These are phyloP conservation scores for Glycine tomentella DNA, from an alignment of 306 rosid species.

Conservation along the genomic window DNA sequence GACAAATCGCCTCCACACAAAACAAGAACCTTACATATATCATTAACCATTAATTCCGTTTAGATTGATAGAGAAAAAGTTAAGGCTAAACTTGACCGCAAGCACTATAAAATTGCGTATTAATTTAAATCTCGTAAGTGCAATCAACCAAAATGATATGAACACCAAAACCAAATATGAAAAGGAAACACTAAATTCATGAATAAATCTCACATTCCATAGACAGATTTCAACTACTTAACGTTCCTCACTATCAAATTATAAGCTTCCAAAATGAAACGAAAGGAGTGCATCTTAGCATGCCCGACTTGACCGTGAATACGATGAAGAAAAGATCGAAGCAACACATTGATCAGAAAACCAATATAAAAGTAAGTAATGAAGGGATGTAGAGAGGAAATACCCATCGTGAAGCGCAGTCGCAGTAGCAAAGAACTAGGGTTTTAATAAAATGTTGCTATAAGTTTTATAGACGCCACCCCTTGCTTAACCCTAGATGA, in stretches of 20 bases:
- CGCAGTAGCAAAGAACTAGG: constrained; percentile 21
- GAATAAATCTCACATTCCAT: background rate
- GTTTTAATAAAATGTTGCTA: background rate
- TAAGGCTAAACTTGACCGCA: background rate
- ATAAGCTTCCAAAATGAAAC: no score
- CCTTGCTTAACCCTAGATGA: background rate
- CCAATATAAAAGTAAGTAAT: background rate
- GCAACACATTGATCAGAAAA: background rate
- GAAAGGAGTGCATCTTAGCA: background rate
- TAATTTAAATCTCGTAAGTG: background rate
- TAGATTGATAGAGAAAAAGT: background rate
- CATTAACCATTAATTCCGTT: background rate
- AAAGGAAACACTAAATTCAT: background rate
- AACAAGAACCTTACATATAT: background rate
- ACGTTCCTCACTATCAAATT: background rate
- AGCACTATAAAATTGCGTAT: background rate
- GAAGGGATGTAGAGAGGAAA: background rate
- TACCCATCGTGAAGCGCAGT: constrained; percentile 49
- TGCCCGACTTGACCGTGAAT: background rate
- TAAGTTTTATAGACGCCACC: constrained; percentile 5
- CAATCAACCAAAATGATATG: background rate
- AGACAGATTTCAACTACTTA: background rate
- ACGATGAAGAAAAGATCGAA: background rate
- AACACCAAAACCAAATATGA: background rate
- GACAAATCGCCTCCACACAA: background rate